phyloP scores from a whole-genome alignment of 768 basidiomycete genomes.

The Termitomyces sp. region DNA sequence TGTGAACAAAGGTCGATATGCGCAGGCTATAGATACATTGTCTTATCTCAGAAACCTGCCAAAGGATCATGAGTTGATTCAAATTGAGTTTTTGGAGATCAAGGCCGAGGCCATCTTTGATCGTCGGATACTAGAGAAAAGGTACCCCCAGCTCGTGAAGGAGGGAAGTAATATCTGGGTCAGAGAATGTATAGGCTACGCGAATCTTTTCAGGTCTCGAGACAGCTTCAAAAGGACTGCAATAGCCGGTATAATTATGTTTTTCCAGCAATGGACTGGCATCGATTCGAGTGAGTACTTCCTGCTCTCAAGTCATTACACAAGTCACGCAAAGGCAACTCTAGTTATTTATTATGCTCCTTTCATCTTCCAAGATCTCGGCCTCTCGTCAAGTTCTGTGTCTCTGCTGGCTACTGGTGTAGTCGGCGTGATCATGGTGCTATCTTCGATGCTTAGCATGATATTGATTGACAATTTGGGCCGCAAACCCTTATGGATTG shows the following conservation, averaged over 20 bases:
- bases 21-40: constrained; percentile 27
- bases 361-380: constrained; percentile 33
- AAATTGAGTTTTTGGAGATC: constrained; percentile 33
- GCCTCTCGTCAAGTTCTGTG: constrained; percentile 31
- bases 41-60: constrained; percentile 28
- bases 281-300: constrained; percentile 17
- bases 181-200: constrained; percentile 11
- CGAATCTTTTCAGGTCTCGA: constrained; percentile 11
- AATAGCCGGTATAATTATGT: constrained; percentile 13
- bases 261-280: constrained; percentile 18
- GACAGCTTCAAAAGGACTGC: constrained; percentile 13
- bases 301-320: constrained; percentile 2
- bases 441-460: constrained; percentile 30
- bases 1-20: constrained; percentile 28
- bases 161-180: constrained; percentile 11
- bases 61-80: constrained; percentile 22
- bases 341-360: constrained; percentile 16
- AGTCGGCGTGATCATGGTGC: constrained; percentile 24
- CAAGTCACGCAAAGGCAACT: not conserved
- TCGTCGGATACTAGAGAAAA: constrained; percentile 16
- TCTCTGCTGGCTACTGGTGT: constrained; percentile 37
- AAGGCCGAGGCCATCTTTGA: constrained; percentile 13
- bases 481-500: constrained; percentile 32
- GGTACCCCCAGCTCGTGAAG: constrained; percentile 11
- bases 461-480: constrained; percentile 31